Conservation (phyloP, 805 yeast species). For the Lipomyces anomalus region DNA sequence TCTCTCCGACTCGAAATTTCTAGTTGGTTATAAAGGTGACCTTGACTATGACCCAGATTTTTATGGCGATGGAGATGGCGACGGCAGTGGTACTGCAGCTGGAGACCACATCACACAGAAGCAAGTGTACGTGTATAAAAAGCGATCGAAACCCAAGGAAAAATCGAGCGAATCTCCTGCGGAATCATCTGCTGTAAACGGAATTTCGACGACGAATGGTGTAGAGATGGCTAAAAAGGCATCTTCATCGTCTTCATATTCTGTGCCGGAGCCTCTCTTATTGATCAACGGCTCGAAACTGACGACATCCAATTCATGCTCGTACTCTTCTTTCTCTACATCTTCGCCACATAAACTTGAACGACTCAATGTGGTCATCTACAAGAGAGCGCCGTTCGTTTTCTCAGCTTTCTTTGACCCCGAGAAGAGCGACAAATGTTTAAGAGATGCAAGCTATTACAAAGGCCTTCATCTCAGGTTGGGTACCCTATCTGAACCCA, state of each 20-base stretch:
- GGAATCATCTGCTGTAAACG: neutral
- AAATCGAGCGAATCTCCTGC: too few species aligned
- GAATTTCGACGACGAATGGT: too few species aligned
- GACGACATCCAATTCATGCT: too few species aligned
- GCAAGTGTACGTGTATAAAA: neutral
- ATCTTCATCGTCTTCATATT: too few species aligned
- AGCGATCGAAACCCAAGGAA: too few species aligned
- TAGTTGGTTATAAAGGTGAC: constrained; percentile 20
- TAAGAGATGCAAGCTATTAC: constrained; percentile 11
- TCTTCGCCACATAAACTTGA: constrained; percentile 5
- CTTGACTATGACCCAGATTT: constrained; percentile 17
- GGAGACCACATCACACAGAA: neutral
- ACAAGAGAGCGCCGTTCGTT: constrained; percentile 22
- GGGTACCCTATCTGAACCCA: constrained; percentile 22
- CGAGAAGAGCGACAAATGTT: constrained; percentile 1
- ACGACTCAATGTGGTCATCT: constrained; percentile 11
- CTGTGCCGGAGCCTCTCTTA: too few species aligned
- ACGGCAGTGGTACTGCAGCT: constrained; percentile 1
- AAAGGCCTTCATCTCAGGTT: constrained; percentile 15
- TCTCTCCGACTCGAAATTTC: constrained; percentile 19
- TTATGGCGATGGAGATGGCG: constrained; percentile 14
- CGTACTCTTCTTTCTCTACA: too few species aligned
- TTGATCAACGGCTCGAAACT: too few species aligned
- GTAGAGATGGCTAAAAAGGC: too few species aligned
- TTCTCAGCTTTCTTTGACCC: constrained; percentile 23